Base-by-base conservation (phyloP, 257 asterid genomes). In the Buddleja alternifolia region DNA sequence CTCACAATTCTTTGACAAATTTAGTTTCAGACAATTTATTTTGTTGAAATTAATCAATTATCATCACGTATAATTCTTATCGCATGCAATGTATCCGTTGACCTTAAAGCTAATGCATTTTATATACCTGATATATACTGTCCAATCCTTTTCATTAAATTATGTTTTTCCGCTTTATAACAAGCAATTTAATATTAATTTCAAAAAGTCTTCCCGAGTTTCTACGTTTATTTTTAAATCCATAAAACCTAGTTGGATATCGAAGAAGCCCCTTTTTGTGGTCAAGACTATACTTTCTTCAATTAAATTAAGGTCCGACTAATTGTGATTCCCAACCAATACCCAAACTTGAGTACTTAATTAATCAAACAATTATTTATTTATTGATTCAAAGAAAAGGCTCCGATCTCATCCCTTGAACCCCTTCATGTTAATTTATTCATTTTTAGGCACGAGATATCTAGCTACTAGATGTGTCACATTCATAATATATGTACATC, bases 41-140 rank as follows among this genome's bases (percentile, higher is more conserved):
- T 25, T 37, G 24, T 53, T 69, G 52, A 48, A 70, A 23, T n/a
- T n/a, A n/a, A n/a, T n/a, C n/a, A n/a, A n/a, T 21, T n/a, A 11
- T 23, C 25, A 64, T 32, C 20, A 7, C 17, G 41, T 44, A 25
- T 44, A 25, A 48, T 37, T 37, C 25, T 65, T 48, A 63, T 58
- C 63, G n/a, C 50, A 40, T 68, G 60, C 74, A 59, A 61, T 61
- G 62, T 72, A 75, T 68, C 80, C 50, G 75, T 77, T 76, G 71
- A 70, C 74, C 48, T 58, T 47, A 39, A 60, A 44, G 12, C 41
- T 60, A 37, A 39, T 46, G 44, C 32, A 40, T 56, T 47, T 63
- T 29, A 55, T 36, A 24, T 10, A 23, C 62, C 40, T 16, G 10
- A 52, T 16, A 44, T 42, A n/a, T n/a, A n/a, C n/a, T 56, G 62